Evolutionary conservation across 2,329 filamentous ascomycete species (phyloP).

Genomic region (Coleophoma eucalyptorum): DNA sequence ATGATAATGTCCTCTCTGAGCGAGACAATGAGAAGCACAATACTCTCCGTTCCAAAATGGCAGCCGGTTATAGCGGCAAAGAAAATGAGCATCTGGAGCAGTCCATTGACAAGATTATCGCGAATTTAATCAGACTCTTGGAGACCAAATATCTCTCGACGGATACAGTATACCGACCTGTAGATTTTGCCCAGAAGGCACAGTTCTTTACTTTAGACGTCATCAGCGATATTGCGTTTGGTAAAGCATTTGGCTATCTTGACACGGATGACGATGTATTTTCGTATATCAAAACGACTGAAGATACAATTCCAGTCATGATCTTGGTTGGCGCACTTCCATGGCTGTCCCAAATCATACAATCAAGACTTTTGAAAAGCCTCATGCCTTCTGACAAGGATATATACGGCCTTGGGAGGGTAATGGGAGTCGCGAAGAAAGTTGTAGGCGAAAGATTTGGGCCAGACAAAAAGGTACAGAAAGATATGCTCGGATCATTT

Average conservation of each 20-base stretch:
- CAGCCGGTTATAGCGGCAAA: slow-evolving; percentile 37
- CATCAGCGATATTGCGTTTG: slow-evolving; percentile 50
- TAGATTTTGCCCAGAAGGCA: slow-evolving; percentile 48
- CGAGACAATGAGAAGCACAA: slow-evolving; percentile 40
- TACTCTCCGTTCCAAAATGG: slow-evolving; percentile 40
- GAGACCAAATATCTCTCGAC: slow-evolving; percentile 36
- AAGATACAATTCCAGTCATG: slow-evolving; percentile 37
- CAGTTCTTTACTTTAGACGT: slow-evolving; percentile 53
- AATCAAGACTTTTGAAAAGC: slow-evolving; percentile 34
- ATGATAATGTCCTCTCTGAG: slow-evolving; percentile 47
- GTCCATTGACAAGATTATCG: slow-evolving; percentile 42
- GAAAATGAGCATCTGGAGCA: slow-evolving; percentile 44
- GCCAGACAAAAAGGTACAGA: slow-evolving; percentile 35
- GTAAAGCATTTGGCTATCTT: slow-evolving; percentile 45
- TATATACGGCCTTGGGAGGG: slow-evolving; percentile 32
- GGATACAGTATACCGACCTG: slow-evolving; percentile 26
- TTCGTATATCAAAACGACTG: slow-evolving; percentile 40
- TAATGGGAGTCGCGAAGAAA: slow-evolving; percentile 41
- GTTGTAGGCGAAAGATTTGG: slow-evolving; percentile 42
- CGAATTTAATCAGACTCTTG: slow-evolving; percentile 42
- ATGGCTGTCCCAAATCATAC: slow-evolving; percentile 35
- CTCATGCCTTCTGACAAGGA: slow-evolving; percentile 38
- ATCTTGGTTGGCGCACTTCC: slow-evolving; percentile 40
- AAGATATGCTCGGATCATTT: slow-evolving; percentile 52
- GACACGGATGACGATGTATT: slow-evolving; percentile 42